phyloP scores from a whole-genome alignment of 257 asterid genomes.

The Nicotiana knightiana region DNA sequence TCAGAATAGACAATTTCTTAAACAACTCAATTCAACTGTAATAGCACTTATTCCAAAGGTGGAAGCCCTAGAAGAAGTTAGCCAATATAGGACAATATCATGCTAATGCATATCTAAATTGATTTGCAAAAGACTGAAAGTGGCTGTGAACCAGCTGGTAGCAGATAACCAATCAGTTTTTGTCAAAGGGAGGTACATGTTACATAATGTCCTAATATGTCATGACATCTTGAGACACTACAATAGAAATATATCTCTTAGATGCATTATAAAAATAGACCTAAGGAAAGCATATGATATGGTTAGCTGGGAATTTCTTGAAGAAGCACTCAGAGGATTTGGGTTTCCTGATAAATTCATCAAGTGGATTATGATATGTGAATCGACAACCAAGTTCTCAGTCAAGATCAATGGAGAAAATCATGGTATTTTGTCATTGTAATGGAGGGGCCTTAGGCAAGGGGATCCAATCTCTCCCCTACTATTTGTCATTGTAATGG shows the following conservation, averaged over 20 bases:
- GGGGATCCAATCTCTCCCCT: background rate
- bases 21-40: too few species aligned
- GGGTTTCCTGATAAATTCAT: background rate
- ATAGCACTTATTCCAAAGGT: too few species aligned
- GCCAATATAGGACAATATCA: too few species aligned
- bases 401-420: background rate
- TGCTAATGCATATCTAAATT: too few species aligned
- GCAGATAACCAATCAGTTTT: background rate
- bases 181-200: background rate
- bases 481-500: background rate
- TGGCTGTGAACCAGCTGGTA: background rate
- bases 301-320: too few species aligned
- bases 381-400: background rate
- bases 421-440: too few species aligned
- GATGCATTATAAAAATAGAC: too few species aligned
- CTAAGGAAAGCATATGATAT: background rate
- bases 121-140: too few species aligned
- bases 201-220: background rate
- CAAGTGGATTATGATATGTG: background rate
- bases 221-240: background rate
- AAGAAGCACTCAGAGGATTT: too few species aligned
- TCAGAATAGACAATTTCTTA: too few species aligned
- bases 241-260: background rate
- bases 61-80: too few species aligned
- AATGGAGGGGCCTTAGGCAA: background rate